phyloP scores from a whole-genome alignment of 2,329 filamentous ascomycete species.

The Colletotrichum sp. region DNA sequence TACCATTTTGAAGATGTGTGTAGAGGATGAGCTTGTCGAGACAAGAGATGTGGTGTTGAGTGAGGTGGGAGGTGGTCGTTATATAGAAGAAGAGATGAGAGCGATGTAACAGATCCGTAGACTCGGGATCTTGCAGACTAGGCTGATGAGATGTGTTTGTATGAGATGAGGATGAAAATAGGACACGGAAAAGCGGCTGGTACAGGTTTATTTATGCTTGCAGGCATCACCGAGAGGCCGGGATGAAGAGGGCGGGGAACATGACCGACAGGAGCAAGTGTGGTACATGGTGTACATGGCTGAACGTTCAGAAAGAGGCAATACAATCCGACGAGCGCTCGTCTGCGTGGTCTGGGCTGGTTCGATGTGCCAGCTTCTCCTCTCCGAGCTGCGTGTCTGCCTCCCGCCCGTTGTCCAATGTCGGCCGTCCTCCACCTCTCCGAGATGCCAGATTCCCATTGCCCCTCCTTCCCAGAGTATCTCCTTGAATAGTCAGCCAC shows the following conservation, averaged over 20 bases:
- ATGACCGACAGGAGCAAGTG: not conserved
- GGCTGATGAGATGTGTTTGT: not conserved
- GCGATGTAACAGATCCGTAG: not conserved
- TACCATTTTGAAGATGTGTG: constrained; percentile 32
- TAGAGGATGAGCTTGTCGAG: not conserved
- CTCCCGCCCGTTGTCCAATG: not conserved
- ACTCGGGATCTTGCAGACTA: not conserved
- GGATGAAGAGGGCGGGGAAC: constrained; percentile 8
- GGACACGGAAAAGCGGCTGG: not conserved
- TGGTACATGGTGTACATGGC: not conserved
- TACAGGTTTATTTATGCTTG: constrained; percentile 17
- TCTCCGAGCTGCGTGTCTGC: not conserved
- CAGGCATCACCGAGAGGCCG: not conserved
- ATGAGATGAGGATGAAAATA: constrained; percentile 3
- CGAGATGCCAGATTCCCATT: constrained; percentile 14
- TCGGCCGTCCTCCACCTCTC: constrained; percentile 13
- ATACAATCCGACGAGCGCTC: constrained; percentile 13
- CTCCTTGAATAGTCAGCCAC: constrained; percentile 6
- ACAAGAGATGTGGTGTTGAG: not conserved
- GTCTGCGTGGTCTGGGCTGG: not conserved
- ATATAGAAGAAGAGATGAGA: not conserved
- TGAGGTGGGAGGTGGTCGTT: constrained; percentile 2
- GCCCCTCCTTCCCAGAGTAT: constrained; percentile 21
- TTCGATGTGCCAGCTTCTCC: not conserved
- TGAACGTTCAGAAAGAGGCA: constrained; percentile 7